Evolutionary conservation across 2,329 filamentous ascomycete genomes (phyloP).

Genomic region (Reticulascus tulasneorum): DNA sequence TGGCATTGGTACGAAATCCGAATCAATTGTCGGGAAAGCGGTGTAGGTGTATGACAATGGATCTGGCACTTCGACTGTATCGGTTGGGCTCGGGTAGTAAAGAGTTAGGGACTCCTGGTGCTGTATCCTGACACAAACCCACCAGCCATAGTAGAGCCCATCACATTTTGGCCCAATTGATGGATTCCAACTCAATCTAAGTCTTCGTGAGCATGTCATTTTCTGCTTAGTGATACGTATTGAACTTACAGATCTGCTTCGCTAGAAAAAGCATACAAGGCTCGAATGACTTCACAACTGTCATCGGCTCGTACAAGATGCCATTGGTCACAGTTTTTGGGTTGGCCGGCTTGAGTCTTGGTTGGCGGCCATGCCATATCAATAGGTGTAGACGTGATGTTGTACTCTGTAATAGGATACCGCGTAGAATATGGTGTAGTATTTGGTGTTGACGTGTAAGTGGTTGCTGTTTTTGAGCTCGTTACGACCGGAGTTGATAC

Average conservation of each 20-base stretch:
- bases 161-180: constrained; percentile 11
- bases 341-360: constrained; percentile 16
- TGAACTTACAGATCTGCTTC: no score
- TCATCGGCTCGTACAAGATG: constrained; percentile 5
- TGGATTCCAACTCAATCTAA: constrained; percentile 12
- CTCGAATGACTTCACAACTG: constrained; percentile 5
- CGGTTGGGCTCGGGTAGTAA: constrained; percentile 3
- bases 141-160: constrained; percentile 3
- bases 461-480: constrained; percentile 1
- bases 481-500: constrained; percentile 4
- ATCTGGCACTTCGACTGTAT: no score
- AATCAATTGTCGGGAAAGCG: constrained; percentile 1
- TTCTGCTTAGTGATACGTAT: no score
- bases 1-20: constrained; percentile 6
- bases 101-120: background rate
- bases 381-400: constrained; percentile 5
- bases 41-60: background rate
- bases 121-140: constrained; percentile 1
- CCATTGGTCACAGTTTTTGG: constrained; percentile 12
- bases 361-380: constrained; percentile 14
- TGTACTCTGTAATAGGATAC: constrained; percentile 5
- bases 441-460: constrained; percentile 4
- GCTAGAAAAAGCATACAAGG: background rate
- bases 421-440: constrained; percentile 7
- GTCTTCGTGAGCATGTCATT: background rate